Base-by-base conservation (phyloP, 805 yeast genomes). In the Ogataea degrootiae region DNA sequence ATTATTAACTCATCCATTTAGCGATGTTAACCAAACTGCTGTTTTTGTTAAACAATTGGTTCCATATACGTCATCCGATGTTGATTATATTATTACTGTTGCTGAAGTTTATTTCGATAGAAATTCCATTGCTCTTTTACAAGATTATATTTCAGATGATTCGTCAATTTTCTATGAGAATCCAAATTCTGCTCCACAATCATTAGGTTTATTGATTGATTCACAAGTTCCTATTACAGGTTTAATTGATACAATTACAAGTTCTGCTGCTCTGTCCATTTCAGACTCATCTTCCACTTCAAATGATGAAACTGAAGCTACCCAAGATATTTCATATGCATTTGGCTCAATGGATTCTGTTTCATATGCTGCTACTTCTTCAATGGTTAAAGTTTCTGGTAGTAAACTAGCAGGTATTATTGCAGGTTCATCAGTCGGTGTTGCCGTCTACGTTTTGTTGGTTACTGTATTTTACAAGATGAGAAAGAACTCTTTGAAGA, bases 51-150 rank as follows among this genome's bases (percentile, higher is more conserved):
- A 72, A 49, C 79, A 83, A 63, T 74, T 92, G 57, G 82, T 84
- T 50, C 98, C 98, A 36, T 86, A 82, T 61, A 74, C 82, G 16
- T 76, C 87, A 2, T 47, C 71, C 1, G 68, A 67, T 14, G 73
- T 72, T 43, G 72, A 71, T 42, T 92, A 88, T 65, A 77, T 89
- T 50, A 87, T 87, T 46, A 86, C 97, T 0, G 87, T 91, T 51
- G 98, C 97, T 6, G 85, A 85, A 63, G 85, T 88, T 46, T 89
- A 86, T 63, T 85, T 89, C 70, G 96, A 96, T 21, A 63, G 68
- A 11, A 63, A 66, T 12, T 67, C 75, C 31, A 75, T 87, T 16
- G 56, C 63, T 1, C 62, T 69, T 0, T 71, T 92, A 52, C 77
- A 78, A 49, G 66, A 66, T 16, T 65, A 73, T 36, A 65, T 92